phyloP scores from a whole-genome alignment of 257 asterid species.

The Plectranthus barbatus region DNA sequence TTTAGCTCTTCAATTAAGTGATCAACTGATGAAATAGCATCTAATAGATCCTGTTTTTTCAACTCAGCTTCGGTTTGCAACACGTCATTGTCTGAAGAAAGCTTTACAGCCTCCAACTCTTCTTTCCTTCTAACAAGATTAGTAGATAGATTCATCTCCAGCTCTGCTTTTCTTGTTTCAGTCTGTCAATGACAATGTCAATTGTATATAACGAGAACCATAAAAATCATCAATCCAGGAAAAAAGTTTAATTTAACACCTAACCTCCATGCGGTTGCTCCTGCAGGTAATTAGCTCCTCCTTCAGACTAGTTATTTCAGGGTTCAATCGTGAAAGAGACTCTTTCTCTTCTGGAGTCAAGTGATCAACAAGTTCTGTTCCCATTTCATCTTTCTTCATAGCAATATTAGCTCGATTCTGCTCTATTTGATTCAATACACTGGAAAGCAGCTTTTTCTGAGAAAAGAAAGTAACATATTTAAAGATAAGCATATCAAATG shows the following conservation, averaged over 20 bases:
- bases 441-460: conserved; percentile 80
- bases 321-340: conserved; percentile 73
- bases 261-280: conserved; percentile 89
- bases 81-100: conserved; percentile 57
- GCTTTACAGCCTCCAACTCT: conserved; percentile 79
- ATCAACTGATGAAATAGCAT: conserved; percentile 50
- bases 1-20: conserved; percentile 60
- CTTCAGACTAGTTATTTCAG: conserved; percentile 80
- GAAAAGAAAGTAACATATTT: conserved; percentile 12
- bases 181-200: conserved; percentile 39
- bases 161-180: conserved; percentile 90
- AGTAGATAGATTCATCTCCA: conserved; percentile 92
- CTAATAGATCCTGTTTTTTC: conserved; percentile 72
- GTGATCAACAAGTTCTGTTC: conserved; percentile 96
- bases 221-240: background rate
- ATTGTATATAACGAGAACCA: conserved; percentile 6
- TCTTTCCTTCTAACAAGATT: conserved; percentile 91
- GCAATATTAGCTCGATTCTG: conserved; percentile 77
- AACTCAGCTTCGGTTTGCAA: conserved; percentile 70
- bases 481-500: background rate
- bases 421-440: conserved; percentile 71
- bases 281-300: conserved; percentile 62
- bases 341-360: conserved; percentile 84
- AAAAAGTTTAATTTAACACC: conserved; percentile 14
- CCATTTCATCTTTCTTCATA: conserved; percentile 83